Conservation (phyloP, 1,139 yeast genomes). For the Geotrichum reessii region DNA sequence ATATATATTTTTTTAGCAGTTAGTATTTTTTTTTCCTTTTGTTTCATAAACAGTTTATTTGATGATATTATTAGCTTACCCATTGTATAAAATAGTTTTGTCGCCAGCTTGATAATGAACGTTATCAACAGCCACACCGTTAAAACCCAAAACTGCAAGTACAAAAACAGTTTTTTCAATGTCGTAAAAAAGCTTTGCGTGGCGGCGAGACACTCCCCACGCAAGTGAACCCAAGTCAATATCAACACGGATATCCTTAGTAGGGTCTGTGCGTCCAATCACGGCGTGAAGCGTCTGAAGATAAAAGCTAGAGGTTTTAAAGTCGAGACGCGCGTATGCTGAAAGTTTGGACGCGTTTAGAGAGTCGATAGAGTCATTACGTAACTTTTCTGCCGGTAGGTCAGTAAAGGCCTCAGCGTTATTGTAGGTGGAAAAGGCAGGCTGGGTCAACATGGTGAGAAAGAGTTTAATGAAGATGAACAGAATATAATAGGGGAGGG, state of each 20-base stretch:
- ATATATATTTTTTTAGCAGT: too few relatives aligned
- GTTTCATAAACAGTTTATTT: not conserved
- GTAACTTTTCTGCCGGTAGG: not conserved
- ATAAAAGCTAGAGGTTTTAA: constrained; percentile 86
- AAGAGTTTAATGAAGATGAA: too few relatives aligned
- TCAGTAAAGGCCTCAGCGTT: not conserved
- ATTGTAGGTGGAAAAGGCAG: not conserved
- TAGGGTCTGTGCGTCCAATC: constrained; percentile 53
- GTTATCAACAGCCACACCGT: constrained; percentile 95
- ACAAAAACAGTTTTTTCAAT: constrained; percentile 93
- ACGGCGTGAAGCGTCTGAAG: constrained; percentile 94
- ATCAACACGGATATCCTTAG: constrained; percentile 55
- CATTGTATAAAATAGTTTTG: constrained; percentile 74
- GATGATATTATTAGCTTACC: constrained; percentile 23
- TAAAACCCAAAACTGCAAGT: constrained; percentile 81
- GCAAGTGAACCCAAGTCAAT: constrained; percentile 78
- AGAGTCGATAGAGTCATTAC: not conserved
- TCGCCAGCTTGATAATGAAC: constrained; percentile 80
- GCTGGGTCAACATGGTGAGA: not conserved
- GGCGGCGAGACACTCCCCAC: constrained; percentile 86
- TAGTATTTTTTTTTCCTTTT: not conserved
- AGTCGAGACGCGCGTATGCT: constrained; percentile 91
- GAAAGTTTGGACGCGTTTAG: constrained; percentile 51
- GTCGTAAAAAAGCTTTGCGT: constrained; percentile 90
- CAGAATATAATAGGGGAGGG: not conserved